Percentiles rank a stretch among this genome's conserved stretches.
Evolutionary conservation across 2,329 filamentous ascomycete species (phyloP).

Genomic region (Chaetomium strumarium): DNA sequence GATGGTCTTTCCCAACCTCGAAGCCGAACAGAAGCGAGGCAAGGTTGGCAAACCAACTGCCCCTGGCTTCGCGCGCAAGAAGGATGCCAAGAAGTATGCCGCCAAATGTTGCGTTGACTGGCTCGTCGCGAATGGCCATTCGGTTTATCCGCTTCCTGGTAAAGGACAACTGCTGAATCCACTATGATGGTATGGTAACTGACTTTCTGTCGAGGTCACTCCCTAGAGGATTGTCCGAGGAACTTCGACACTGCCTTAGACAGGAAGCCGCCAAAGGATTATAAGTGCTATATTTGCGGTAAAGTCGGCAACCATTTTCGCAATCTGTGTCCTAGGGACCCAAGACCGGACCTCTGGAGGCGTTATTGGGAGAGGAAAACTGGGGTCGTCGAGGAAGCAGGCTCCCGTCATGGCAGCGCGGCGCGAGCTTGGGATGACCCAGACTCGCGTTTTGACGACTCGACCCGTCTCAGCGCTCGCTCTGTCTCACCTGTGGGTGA

Average conservation of each 20-base stretch:
- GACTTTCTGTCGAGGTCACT: constrained; percentile 32
- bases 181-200: constrained; percentile 6
- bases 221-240: constrained; percentile 36
- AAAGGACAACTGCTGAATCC: not conserved
- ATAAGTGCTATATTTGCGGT: constrained; percentile 33
- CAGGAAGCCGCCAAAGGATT: constrained; percentile 26
- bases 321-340: constrained; percentile 35
- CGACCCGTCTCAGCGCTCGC: not conserved
- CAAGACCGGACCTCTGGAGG: constrained; percentile 29
- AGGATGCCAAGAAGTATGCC: too few relatives aligned
- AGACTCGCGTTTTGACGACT: not conserved
- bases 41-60: too few relatives aligned
- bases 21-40: too few relatives aligned
- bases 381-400: not conserved
- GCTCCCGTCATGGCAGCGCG: not conserved
- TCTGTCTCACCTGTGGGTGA: not conserved
- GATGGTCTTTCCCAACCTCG: too few relatives aligned
- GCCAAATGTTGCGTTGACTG: too few relatives aligned
- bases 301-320: constrained; percentile 31
- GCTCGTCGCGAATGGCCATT: too few relatives aligned
- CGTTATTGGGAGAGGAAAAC: too few relatives aligned
- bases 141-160: too few relatives aligned
- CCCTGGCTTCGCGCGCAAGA: too few relatives aligned
- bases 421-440: not conserved
- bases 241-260: constrained; percentile 37